Evolutionary conservation across 179 eudicot genomes (phyloP), one percentile per base, ranked within the genome.

Genomic region (Beta lomatogona): DNA sequence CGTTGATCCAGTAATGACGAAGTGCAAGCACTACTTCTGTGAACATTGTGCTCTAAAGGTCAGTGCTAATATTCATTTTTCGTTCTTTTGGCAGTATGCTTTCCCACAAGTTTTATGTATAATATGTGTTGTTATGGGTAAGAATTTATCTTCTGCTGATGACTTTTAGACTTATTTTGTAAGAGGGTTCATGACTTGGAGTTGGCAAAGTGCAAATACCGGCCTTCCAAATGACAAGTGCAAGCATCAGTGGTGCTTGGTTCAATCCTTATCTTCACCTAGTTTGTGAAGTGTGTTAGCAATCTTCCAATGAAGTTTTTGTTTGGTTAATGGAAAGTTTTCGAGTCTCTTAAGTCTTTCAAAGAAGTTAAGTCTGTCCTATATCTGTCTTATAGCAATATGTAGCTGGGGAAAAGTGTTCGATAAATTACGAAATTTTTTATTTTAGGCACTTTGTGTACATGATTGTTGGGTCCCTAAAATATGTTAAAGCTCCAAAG

Each of bases 41-140:
- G 94, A 91, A 84, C 97, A 90, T 85, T 96, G 99, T 83, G 97
- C 98, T 31, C 73, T 96, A 74, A 94, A 91, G 93, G 99, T 92
- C 78, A 61, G 58, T 59, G 59, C 76, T 58, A 60, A 4, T 58
- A 45, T 66, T 82, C 64, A 13, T 64, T 58, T 44, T 67, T 22
- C n/a, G 19, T 53, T 4, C 41, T 6, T 22, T 41, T 45, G 21
- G 69, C 50, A 18, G 18, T 28, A 52, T 71, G 41, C 36, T 46
- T 65, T 71, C 21, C 73, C 52, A 41, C 44, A 19, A 45, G 52
- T 45, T 15, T 16, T 41, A 16, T 69, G 52, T 41, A 15, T 67
- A 8, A 18, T 3, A 68, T 18, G 52, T 3, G n/a, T 46, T 46
- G 55, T 19, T 28, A 2, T 55, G 54, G 63, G 41, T 36, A 36